Evolutionary conservation across 805 yeast genomes (phyloP).

Genomic region (Metschnikowia gruessii): DNA sequence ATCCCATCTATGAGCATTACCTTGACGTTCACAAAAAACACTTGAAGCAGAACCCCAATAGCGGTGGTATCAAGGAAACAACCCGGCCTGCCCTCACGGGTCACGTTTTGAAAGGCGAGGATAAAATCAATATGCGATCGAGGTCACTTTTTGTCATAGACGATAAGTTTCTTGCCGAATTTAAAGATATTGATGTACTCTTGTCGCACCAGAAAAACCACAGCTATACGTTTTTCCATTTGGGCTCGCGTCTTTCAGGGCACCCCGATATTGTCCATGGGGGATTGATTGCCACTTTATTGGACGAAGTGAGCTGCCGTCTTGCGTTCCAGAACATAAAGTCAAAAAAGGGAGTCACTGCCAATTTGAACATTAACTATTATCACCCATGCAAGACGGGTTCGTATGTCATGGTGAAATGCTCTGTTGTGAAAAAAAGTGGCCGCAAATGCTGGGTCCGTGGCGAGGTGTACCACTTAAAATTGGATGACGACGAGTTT

Average conservation of each 20-base stretch:
- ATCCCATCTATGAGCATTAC: constrained; percentile 17
- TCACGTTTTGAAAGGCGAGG: constrained; percentile 32
- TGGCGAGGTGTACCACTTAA: constrained; percentile 32
- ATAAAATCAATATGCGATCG: constrained; percentile 34
- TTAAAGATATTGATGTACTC: constrained; percentile 23
- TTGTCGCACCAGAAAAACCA: constrained; percentile 24
- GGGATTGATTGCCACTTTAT: constrained; percentile 41
- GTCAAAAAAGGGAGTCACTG: constrained; percentile 42
- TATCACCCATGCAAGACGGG: constrained; percentile 35
- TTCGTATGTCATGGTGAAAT: constrained; percentile 33
- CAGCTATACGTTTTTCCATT: constrained; percentile 38
- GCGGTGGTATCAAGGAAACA: constrained; percentile 24
- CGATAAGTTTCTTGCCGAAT: constrained; percentile 26
- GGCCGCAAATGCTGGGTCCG: constrained; percentile 42
- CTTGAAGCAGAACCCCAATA: constrained; percentile 12
- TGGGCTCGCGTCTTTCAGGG: constrained; percentile 39
- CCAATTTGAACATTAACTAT: constrained; percentile 42
- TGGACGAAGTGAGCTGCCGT: constrained; percentile 43
- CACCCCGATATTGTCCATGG: constrained; percentile 44
- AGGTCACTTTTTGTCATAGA: constrained; percentile 34
- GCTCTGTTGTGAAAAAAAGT: constrained; percentile 28
- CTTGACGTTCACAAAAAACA: constrained; percentile 13
- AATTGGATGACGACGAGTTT: constrained; percentile 17
- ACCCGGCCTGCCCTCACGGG: constrained; percentile 39
- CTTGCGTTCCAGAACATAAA: constrained; percentile 41